Base-by-base conservation (phyloP, 1,139 yeast genomes). In the Suhomyces maxii region DNA sequence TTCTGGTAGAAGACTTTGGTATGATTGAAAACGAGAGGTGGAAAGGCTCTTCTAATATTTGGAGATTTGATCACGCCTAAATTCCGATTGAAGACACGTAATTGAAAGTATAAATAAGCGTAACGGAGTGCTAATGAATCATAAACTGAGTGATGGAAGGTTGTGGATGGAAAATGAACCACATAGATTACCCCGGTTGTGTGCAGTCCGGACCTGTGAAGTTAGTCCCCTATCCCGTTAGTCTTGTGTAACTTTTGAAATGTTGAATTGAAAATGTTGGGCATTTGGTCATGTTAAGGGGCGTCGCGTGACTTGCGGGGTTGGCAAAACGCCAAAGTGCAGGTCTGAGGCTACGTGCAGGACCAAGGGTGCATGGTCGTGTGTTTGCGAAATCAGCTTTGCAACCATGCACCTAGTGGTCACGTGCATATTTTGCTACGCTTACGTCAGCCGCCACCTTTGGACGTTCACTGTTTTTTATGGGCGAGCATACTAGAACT, bases 231-330 rank as follows among this genome's bases (percentile, higher is more conserved):
- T 36, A 6, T 36, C 38, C 25, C 2, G 14, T 23, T 23, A 25
- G 5, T 12, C 26, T 9, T 8, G 31, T 25, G 31, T 12, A 36
- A 28, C 31, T 28, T 18, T 28, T 28, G 31, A 28, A 25, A 25
- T 36, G 38, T 36, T 36, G 38, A 36, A 36, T 26, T 25, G 42
- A 26, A 31, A 39, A 39, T 39, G 42, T 39, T 39, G 42, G 42
- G 42, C 11, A 12, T 28, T 28, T 28, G 31, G 31, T 28, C 31
- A 28, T 28, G 31, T 11, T 9, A 4, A 1, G 9, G 31, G 3
- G 3, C 11, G 31, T 28, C 31, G 31, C 31, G 31, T 28, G 31
- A 28, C 31, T 28, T 7, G 11, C 31, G 31, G 9, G 31, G n/a
- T 11, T 4, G 7, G 31, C 31, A 11, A 11, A 18, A 18, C 23